phyloP scores from a whole-genome alignment of 176 grass and related monocot species.

The Melocanna baccifera region DNA sequence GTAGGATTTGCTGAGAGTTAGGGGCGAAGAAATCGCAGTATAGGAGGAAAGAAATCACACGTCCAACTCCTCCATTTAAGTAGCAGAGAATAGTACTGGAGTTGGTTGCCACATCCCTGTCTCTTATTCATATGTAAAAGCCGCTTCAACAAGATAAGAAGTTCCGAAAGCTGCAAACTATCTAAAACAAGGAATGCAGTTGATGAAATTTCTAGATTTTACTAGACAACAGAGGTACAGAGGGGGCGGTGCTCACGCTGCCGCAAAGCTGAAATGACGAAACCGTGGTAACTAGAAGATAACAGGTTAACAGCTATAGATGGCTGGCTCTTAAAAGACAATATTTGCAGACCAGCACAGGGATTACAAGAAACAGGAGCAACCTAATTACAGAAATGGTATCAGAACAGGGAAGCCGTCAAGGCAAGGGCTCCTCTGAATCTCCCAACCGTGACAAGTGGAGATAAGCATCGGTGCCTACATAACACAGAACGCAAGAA shows the following conservation, averaged over 20 bases:
- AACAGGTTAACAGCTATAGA: conserved; percentile 11
- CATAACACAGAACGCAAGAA: neutral
- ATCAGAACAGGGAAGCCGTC: neutral
- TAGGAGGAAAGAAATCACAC: no score
- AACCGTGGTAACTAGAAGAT: neutral
- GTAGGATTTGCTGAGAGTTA: no score
- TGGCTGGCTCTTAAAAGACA: conserved; percentile 8
- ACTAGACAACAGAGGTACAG: neutral
- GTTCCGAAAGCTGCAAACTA: neutral
- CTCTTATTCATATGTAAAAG: neutral
- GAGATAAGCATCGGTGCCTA: conserved; percentile 76
- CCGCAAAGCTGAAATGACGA: conserved; percentile 6
- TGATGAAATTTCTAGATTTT: neutral
- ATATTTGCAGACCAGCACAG: conserved; percentile 33
- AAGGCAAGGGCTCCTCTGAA: conserved; percentile 70
- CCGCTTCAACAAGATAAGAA: neutral
- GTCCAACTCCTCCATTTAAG: no score
- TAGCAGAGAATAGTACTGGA: no score
- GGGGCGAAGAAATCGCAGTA: no score
- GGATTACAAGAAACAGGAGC: conserved; percentile 21
- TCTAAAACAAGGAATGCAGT: neutral
- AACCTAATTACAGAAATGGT: conserved; percentile 34
- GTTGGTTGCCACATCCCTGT: neutral
- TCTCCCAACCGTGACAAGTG: conserved; percentile 70
- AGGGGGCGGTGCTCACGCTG: neutral